These are phyloP conservation scores for Apostasia ramifera DNA, from an alignment of 106 monocot species.

Conservation along the genomic window DNA sequence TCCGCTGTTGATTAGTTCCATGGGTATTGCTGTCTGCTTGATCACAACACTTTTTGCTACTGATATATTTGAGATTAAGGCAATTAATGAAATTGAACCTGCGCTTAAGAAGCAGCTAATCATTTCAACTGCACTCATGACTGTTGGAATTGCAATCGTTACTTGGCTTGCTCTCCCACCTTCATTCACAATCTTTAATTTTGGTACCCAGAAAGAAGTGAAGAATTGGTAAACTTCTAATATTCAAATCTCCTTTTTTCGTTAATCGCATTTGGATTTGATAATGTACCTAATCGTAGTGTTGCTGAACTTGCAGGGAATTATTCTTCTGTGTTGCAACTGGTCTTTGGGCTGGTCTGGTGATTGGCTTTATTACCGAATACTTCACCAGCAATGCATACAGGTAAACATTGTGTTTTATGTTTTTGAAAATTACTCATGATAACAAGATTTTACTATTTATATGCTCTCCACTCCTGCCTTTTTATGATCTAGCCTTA, in stretches of 20 bases:
- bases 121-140: slow-evolving; percentile 82
- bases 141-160: slow-evolving; percentile 62
- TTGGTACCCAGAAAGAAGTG: slow-evolving; percentile 55
- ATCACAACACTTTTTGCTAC: slow-evolving; percentile 68
- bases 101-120: slow-evolving; percentile 65
- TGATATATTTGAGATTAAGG: slow-evolving; percentile 60
- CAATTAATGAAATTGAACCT: slow-evolving; percentile 70
- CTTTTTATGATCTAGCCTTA: no score
- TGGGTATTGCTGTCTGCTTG: slow-evolving; percentile 56
- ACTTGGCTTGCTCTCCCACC: slow-evolving; percentile 51
- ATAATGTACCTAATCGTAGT: neutral
- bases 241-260: neutral
- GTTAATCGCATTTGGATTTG: neutral
- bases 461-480: no score
- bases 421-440: neutral
- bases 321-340: slow-evolving; percentile 79
- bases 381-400: slow-evolving; percentile 76
- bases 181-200: slow-evolving; percentile 58
- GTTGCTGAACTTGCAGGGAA: slow-evolving; percentile 30
- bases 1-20: slow-evolving; percentile 60
- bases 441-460: no score
- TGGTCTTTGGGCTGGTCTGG: slow-evolving; percentile 69
- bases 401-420: slow-evolving; percentile 23
- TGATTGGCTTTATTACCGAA: slow-evolving; percentile 64
- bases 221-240: slow-evolving; percentile 55